These are phyloP conservation scores for Globisporangium acanthophoron DNA, from an alignment of 352 stramenopile species.

Conservation along the genomic window DNA sequence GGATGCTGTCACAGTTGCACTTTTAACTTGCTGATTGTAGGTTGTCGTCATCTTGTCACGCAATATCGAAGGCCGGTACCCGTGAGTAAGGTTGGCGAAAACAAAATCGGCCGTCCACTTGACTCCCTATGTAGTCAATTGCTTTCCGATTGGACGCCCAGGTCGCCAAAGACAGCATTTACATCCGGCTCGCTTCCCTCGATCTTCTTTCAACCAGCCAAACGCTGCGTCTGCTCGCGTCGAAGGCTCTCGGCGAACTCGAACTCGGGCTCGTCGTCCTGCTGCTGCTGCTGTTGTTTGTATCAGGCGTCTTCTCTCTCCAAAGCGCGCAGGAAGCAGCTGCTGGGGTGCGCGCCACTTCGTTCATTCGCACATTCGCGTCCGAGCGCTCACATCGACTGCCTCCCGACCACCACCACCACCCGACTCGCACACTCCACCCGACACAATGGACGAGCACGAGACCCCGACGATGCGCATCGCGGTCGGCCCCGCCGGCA, in stretches of 20 bases:
- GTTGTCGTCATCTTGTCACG: neutral
- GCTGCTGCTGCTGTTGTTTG: too few relatives aligned
- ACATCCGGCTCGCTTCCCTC: too few relatives aligned
- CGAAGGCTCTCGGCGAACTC: too few relatives aligned
- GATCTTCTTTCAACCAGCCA: too few relatives aligned
- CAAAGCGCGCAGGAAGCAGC: neutral
- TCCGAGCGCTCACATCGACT: neutral
- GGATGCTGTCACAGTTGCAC: neutral
- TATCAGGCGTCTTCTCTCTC: too few relatives aligned
- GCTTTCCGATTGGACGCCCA: too few relatives aligned
- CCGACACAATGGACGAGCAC: neutral
- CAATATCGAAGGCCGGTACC: neutral
- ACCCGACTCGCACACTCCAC: neutral
- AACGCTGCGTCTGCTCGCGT: too few relatives aligned
- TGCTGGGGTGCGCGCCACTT: neutral
- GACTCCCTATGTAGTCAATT: neutral
- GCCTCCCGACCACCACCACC: neutral
- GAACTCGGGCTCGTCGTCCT: too few relatives aligned
- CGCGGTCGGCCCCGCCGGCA: conserved; percentile 60
- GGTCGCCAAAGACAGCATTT: too few relatives aligned
- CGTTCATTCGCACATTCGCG: neutral
- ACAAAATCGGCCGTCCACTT: neutral
- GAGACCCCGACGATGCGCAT: conserved; percentile 29
- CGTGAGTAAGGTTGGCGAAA: neutral
- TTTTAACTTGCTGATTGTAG: neutral